phyloP scores from a whole-genome alignment of 371 early-diverging fungal genomes.

The Saksenaea vasiformis region DNA sequence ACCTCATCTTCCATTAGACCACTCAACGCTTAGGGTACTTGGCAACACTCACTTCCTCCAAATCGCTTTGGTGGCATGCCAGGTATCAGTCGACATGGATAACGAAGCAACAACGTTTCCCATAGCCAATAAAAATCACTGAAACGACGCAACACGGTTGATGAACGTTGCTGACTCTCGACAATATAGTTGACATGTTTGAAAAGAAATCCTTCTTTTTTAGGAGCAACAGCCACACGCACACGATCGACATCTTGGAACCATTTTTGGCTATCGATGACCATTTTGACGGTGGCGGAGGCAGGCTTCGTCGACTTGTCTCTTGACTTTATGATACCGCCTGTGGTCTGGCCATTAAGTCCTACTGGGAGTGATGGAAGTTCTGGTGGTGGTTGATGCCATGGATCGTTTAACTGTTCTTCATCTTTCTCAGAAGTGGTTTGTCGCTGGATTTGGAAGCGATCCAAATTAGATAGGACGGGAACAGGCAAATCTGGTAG shows the following conservation, averaged over 20 bases:
- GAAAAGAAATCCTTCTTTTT: slow-evolving; percentile 79
- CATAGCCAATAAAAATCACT: slow-evolving; percentile 88
- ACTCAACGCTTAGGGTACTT: not conserved
- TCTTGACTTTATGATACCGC: not conserved
- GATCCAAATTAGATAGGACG: slow-evolving; percentile 21
- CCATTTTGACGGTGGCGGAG: not conserved
- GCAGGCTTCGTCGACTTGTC: not conserved
- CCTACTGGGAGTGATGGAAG: not conserved
- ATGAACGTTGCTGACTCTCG: slow-evolving; percentile 61
- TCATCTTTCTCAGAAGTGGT: not conserved
- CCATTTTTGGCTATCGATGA: slow-evolving; percentile 27
- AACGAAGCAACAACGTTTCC: slow-evolving; percentile 69
- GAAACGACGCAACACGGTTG: slow-evolving; percentile 75
- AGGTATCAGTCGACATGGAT: slow-evolving; percentile 75
- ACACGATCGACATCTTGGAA: slow-evolving; percentile 50
- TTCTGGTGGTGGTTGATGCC: not conserved
- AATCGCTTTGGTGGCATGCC: slow-evolving; percentile 71
- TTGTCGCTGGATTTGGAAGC: slow-evolving; percentile 15
- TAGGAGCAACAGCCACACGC: slow-evolving; percentile 56
- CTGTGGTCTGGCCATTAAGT: not conserved
- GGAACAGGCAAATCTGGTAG: slow-evolving; percentile 39
- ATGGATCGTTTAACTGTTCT: not conserved
- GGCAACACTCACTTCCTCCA: slow-evolving; percentile 41
- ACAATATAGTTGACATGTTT: slow-evolving; percentile 85
- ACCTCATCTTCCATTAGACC: slow-evolving; percentile 18